A percentile compares a stretch with the other conserved stretches of the same genome.
phyloP scores from a whole-genome alignment of 1,284 basidiomycete genomes.

The Ceratobasidium sp. region DNA sequence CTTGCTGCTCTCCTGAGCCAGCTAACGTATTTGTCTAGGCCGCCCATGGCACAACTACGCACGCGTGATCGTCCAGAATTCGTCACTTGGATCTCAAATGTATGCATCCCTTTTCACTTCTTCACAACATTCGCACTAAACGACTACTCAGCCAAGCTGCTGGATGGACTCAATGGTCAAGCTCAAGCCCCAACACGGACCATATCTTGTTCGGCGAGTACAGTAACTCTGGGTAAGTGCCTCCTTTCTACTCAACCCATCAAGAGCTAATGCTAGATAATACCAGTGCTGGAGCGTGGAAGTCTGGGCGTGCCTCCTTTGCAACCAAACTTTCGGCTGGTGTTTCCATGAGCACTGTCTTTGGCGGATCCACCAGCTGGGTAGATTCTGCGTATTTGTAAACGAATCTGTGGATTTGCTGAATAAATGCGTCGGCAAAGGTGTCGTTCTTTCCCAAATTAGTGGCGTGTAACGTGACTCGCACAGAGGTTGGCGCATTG shows the following conservation, averaged over 20 bases:
- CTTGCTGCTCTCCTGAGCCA: background rate
- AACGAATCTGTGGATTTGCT: background rate
- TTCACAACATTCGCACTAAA: background rate
- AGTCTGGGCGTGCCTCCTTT: conserved; percentile 42
- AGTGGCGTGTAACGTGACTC: too few relatives aligned
- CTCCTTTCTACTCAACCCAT: background rate
- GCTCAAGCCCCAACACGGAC: conserved; percentile 46
- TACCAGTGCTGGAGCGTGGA: conserved; percentile 23
- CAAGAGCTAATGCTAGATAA: background rate
- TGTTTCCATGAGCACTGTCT: conserved; percentile 47
- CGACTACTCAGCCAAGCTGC: conserved; percentile 43
- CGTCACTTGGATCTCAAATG: conserved; percentile 14
- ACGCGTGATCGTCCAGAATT: conserved; percentile 52
- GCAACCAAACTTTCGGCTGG: conserved; percentile 40
- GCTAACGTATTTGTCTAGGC: background rate
- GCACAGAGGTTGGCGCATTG: too few relatives aligned
- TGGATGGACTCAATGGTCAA: conserved; percentile 49
- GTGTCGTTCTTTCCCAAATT: too few relatives aligned
- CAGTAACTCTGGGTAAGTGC: conserved; percentile 47
- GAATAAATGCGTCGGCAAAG: too few relatives aligned
- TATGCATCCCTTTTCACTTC: background rate
- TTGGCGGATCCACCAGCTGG: conserved; percentile 51
- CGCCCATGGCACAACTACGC: conserved; percentile 49
- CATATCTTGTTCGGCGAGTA: conserved; percentile 51
- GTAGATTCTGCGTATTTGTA: conserved; percentile 49